Percentiles rank a stretch among this genome's conserved stretches.
phyloP scores from a whole-genome alignment of 2,329 filamentous ascomycete genomes.

The Monilinia aucupariae region DNA sequence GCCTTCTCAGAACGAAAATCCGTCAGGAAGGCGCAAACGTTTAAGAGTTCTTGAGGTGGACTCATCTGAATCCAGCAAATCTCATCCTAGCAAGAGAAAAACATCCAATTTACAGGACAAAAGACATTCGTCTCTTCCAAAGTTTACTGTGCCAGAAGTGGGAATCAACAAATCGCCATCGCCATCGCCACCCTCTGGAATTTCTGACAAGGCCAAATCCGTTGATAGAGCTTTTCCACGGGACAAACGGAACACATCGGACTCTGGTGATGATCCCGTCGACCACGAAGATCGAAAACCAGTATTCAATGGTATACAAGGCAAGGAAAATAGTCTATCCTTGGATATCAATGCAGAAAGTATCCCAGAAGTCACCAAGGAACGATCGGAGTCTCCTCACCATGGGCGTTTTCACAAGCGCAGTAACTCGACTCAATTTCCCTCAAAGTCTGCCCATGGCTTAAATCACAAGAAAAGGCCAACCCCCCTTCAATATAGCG shows the following conservation, averaged over 20 bases:
- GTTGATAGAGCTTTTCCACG: conserved; percentile 31
- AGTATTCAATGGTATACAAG: conserved; percentile 25
- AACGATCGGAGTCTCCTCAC: conserved; percentile 54
- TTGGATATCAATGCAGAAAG: conserved; percentile 20
- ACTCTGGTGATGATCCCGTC: conserved; percentile 32
- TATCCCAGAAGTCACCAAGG: conserved; percentile 22
- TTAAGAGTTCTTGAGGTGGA: conserved; percentile 24
- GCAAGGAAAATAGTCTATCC: conserved; percentile 22
- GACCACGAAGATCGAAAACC: conserved; percentile 18
- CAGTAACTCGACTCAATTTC: conserved; percentile 59
- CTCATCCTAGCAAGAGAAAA: conserved; percentile 12
- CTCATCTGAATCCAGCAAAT: conserved; percentile 4
- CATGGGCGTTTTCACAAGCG: conserved; percentile 52
- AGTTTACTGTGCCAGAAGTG: conserved; percentile 48
- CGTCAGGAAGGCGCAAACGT: conserved; percentile 48
- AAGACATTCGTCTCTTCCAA: conserved; percentile 32
- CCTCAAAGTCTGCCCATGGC: conserved; percentile 50
- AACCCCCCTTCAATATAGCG: conserved; percentile 54
- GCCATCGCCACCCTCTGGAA: conserved; percentile 29
- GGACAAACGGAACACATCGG: conserved; percentile 41
- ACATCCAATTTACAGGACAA: conserved; percentile 46
- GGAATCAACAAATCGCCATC: conserved; percentile 39
- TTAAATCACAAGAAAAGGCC: conserved; percentile 57
- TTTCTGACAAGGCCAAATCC: conserved; percentile 37
- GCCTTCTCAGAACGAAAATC: conserved; percentile 27